Base-by-base conservation (phyloP, 768 basidiomycete genomes). In the Rhodosporidiobolus sp. region DNA sequence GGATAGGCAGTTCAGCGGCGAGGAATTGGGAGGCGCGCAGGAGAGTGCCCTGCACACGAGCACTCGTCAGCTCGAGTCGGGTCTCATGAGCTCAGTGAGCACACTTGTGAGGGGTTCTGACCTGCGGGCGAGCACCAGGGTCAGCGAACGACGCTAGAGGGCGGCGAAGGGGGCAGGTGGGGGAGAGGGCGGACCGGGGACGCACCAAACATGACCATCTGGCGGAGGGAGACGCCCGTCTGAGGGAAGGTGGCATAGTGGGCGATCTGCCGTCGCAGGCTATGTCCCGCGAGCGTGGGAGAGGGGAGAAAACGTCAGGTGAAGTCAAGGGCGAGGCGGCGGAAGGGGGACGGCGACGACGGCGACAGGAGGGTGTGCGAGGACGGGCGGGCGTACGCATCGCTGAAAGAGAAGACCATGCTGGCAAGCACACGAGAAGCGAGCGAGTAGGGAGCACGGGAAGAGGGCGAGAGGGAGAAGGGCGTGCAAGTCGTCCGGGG, bases 151-250 rank as follows among this genome's bases (percentile, higher is more conserved):
- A 34, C 5, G 52, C 38, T 28, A 48, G 34, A 3, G 14, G 20
- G n/a, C 4, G 20, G 28, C 38, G 35, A 12, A 12, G 11, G 38
- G n/a, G 43, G 28, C 4, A 12, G 32, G 48, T 34, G 57, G 57
- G 35, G 43, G 59, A 19, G 8, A 2, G 12, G 24, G 26, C 6
- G 8, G 1, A 6, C 26, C n/a, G n/a, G 1, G 34, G 12, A 66
- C 76, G 24, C 48, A 78, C 77, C 95, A 79, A 99, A 97, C 65
- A 90, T 86, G 61, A 96, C 92, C 94, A 99, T 97, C 83, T 98
- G 95, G 82, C 96, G 91, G 28, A 97, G 85, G 0, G 94, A 96
- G 6, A 98, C 94, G 62, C 92, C 91, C 0, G 93, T 95, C 82
- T 94, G 94, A 16, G 77, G 77, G 66, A 79, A 79, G 28, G 73